Evolutionary conservation across 2,329 filamentous ascomycete genomes (phyloP).

Genomic region (Bertia moriformis): DNA sequence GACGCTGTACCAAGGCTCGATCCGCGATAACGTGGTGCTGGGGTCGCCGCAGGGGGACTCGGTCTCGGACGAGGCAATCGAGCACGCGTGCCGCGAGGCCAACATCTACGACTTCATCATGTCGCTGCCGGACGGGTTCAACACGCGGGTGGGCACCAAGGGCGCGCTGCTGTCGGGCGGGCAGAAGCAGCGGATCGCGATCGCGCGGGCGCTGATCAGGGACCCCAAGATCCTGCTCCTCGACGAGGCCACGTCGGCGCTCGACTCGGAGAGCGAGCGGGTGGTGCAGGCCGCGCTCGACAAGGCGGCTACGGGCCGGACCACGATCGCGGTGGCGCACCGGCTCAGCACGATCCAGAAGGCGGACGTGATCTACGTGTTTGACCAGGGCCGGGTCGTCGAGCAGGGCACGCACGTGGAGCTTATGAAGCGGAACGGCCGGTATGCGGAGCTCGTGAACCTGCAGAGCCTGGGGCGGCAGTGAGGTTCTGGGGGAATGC

Average conservation of each 20-base stretch:
- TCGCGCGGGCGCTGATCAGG: slow-evolving; percentile 32
- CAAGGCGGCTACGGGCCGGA: slow-evolving; percentile 13
- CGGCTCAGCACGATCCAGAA: slow-evolving; percentile 35
- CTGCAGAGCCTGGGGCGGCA: slow-evolving; percentile 1
- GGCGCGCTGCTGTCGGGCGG: slow-evolving; percentile 32
- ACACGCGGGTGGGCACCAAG: slow-evolving; percentile 23
- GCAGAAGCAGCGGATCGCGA: slow-evolving; percentile 33
- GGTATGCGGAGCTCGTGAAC: slow-evolving; percentile 21
- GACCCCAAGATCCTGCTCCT: slow-evolving; percentile 31
- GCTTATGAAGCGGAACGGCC: slow-evolving; percentile 20
- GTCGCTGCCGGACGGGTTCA: slow-evolving; percentile 28
- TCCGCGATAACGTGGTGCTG: slow-evolving; percentile 25
- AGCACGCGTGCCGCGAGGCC: slow-evolving; percentile 7
- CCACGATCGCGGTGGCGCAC: slow-evolving; percentile 41
- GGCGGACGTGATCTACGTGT: slow-evolving; percentile 39
- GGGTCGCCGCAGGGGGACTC: slow-evolving; percentile 15
- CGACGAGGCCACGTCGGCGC: slow-evolving; percentile 37
- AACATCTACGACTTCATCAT: slow-evolving; percentile 24
- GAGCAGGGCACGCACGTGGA: slow-evolving; percentile 36
- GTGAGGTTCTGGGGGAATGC: too few species aligned
- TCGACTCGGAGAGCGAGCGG: slow-evolving; percentile 36
- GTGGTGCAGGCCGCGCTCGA: slow-evolving; percentile 33
- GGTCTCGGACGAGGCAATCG: slow-evolving; percentile 7
- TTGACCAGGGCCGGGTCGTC: slow-evolving; percentile 32
- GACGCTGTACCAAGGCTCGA: slow-evolving; percentile 27